Conservation (phyloP, 805 yeast genomes). For the Wilhelminamyces savonicus region DNA sequence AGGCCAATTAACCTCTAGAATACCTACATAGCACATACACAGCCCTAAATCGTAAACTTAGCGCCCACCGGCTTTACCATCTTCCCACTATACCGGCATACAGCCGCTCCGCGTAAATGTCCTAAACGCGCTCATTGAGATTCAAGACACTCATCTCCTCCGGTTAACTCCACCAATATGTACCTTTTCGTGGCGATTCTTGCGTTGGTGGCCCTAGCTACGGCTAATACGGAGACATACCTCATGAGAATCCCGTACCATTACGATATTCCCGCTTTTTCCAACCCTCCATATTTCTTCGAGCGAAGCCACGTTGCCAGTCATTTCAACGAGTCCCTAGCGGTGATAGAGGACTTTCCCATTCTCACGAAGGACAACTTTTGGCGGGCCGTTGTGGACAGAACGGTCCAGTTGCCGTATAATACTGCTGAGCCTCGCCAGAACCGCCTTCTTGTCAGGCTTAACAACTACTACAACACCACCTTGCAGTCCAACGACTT, state of each 20-base stretch:
- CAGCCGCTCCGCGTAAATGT: no score
- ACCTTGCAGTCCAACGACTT: constrained; percentile 14
- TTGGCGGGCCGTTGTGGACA: constrained; percentile 1
- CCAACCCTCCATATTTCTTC: no score
- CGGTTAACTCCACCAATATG: no score
- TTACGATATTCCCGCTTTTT: constrained; percentile 22
- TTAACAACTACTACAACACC: constrained; percentile 27
- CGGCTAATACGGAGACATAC: constrained; percentile 35
- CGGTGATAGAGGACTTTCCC: constrained; percentile 7
- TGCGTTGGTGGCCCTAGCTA: not conserved
- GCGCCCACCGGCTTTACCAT: no score
- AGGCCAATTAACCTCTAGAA: no score
- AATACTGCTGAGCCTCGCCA: constrained; percentile 5
- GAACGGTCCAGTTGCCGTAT: constrained; percentile 7
- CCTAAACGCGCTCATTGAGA: no score
- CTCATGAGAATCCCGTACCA: constrained; percentile 26
- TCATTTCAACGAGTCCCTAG: constrained; percentile 8
- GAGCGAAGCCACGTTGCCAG: not conserved
- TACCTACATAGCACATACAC: no score
- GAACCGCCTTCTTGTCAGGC: constrained; percentile 21
- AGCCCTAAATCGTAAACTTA: no score
- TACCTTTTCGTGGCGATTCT: no score
- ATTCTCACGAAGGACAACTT: constrained; percentile 5
- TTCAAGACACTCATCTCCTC: no score
- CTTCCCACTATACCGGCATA: no score